Conservation (phyloP, 2,329 filamentous ascomycete species). For the Fusarium odoratissimum region DNA sequence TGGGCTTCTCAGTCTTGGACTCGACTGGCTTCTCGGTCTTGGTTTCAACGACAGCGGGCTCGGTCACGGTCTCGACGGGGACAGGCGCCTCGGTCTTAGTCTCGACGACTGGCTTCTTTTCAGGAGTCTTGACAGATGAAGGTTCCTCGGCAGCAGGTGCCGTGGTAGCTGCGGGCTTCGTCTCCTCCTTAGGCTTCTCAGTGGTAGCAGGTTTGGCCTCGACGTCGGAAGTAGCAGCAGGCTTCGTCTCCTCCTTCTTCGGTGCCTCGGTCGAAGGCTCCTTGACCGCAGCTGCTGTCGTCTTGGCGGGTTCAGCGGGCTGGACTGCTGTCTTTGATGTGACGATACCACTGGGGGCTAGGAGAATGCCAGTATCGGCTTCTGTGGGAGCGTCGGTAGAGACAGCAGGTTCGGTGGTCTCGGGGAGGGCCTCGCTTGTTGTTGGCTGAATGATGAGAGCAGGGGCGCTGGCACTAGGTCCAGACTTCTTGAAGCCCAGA, state of each 20-base stretch:
- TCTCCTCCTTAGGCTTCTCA: constrained; percentile 27
- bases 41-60: neutral
- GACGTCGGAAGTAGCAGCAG: constrained; percentile 7
- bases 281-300: constrained; percentile 8
- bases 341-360: constrained; percentile 43
- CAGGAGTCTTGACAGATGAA: constrained; percentile 5
- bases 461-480: constrained; percentile 34
- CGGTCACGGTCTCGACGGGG: constrained; percentile 4
- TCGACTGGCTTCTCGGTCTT: constrained; percentile 13
- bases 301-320: constrained; percentile 13
- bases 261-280: constrained; percentile 13
- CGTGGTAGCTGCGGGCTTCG: constrained; percentile 16
- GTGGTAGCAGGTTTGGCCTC: constrained; percentile 14
- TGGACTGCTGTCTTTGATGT: constrained; percentile 30
- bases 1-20: constrained; percentile 12
- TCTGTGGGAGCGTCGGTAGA: constrained; percentile 19
- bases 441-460: constrained; percentile 38
- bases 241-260: constrained; percentile 14
- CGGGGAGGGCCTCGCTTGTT: constrained; percentile 22
- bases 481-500: constrained; percentile 19
- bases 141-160: constrained; percentile 17
- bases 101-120: constrained; percentile 23
- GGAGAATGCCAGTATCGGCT: constrained; percentile 41
- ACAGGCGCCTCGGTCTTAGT: constrained; percentile 15
- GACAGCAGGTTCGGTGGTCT: constrained; percentile 14